Percentiles rank a stretch among this genome's conserved stretches.
Evolutionary conservation across 306 rosid species (phyloP).

Genomic region (Acacia confusa): DNA sequence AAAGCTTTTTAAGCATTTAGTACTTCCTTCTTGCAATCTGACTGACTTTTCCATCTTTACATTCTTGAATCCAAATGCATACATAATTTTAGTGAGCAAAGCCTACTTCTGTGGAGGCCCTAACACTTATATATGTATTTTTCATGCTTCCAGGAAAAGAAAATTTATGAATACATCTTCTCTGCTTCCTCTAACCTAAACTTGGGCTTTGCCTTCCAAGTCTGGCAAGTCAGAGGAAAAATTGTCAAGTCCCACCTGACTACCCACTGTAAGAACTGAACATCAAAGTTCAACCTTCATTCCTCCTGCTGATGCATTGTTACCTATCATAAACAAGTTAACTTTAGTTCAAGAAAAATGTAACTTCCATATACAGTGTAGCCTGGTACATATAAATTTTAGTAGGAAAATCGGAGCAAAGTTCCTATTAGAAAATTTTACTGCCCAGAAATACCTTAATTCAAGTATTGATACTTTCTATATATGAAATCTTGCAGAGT

Average conservation of each 20-base stretch:
- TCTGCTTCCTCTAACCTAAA: conserved; percentile 38
- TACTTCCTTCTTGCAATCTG: background rate
- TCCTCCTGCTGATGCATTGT: conserved; percentile 39
- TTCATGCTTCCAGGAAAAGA: conserved; percentile 33
- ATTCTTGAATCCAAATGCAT: conserved; percentile 32
- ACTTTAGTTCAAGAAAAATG: conserved; percentile 19
- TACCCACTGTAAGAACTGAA: background rate
- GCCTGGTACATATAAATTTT: background rate
- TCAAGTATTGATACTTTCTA: too few species aligned
- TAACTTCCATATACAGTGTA: background rate
- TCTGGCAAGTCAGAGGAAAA: conserved; percentile 30
- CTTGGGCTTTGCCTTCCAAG: conserved; percentile 31
- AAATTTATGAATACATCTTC: conserved; percentile 31
- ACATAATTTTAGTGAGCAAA: conserved; percentile 10
- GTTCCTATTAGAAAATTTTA: too few species aligned
- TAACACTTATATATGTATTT: conserved; percentile 28
- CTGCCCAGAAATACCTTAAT: too few species aligned
- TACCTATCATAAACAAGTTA: conserved; percentile 45
- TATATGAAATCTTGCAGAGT: too few species aligned
- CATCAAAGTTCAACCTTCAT: conserved; percentile 73
- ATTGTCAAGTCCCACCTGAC: conserved; percentile 21
- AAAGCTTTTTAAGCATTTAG: conserved; percentile 24
- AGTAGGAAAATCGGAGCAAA: too few species aligned
- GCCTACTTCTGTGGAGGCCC: conserved; percentile 30
- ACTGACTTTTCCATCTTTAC: conserved; percentile 45